Base-by-base conservation (phyloP, 2,329 filamentous ascomycete genomes). In the Aspergillus sp. region DNA sequence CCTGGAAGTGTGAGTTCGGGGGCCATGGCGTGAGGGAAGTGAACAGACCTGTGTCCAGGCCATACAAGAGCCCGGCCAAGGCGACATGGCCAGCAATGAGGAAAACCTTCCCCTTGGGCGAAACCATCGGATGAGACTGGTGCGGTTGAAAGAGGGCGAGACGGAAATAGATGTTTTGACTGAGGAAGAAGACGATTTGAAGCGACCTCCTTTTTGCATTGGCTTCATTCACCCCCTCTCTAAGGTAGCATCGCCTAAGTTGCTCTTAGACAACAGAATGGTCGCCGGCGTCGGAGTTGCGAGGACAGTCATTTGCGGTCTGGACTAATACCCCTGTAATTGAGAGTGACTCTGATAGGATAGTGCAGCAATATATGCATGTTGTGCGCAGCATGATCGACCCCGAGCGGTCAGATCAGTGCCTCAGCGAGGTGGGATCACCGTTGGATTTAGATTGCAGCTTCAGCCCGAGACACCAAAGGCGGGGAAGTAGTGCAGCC, bases 21-120 rank as follows among this genome's bases (percentile, higher is more conserved):
- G 39, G 25, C 17, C 19, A 44, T 51, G 8, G 23, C 2, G 50
- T 11, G 8, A 8, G 25, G n/a, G 27, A 6, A 8, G 44, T 36
- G 32, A 36, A 54, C 53, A 32, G 42, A 62, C 62, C 59, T 42
- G 62, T 64, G 21, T 64, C 62, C 30, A 64, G 50, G 11, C 62
- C 62, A 30, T 64, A 64, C 17, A 61, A 55, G 11, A 64, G 59
- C 7, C 62, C 62, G 8, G 59, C 49, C 11, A 64, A 57, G 15
- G 59, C 62, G 17, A 64, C 57, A 59, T 62, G 59, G 10, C 49
- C 57, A 32, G 62, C 62, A 41, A 64, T 64, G 15, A 62, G 47
- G 21, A 64, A 60, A 8, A 62, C 25, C 23, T 42, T 62, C 23
- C 3, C 48, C 19, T 30, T 64, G 2, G 62, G 57, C 7, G 57